Conservation (phyloP, 1,284 basidiomycete genomes). For the Termitomyces sp. region DNA sequence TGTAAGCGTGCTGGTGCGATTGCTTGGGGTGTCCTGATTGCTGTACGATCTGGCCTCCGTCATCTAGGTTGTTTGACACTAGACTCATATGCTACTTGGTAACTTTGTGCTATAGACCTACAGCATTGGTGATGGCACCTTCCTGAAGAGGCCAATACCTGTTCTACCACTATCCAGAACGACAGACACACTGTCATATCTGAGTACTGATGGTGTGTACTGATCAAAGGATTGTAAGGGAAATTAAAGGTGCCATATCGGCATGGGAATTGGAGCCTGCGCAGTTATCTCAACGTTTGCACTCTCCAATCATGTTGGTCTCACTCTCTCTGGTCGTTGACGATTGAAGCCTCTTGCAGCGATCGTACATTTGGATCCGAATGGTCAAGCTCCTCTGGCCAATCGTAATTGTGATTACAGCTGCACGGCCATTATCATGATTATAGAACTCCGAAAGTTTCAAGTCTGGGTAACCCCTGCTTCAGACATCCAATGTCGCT, state of each 20-base stretch:
- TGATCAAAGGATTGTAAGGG: constrained; percentile 32
- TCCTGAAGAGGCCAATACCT: constrained; percentile 58
- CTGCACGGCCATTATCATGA: constrained; percentile 69
- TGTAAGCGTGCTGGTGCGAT: constrained; percentile 69
- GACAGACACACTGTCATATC: constrained; percentile 31
- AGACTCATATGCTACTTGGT: neutral
- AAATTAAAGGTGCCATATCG: constrained; percentile 70
- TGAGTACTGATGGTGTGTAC: neutral
- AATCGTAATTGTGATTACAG: constrained; percentile 61
- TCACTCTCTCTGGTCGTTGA: constrained; percentile 16
- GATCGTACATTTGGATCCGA: constrained; percentile 69
- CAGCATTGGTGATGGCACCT: constrained; percentile 63
- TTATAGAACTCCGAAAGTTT: constrained; percentile 58
- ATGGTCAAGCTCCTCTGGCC: constrained; percentile 71
- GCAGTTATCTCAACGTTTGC: constrained; percentile 60
- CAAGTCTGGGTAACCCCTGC: constrained; percentile 5
- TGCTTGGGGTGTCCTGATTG: constrained; percentile 64
- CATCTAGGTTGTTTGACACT: neutral
- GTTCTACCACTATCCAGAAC: constrained; percentile 70
- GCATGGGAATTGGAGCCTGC: constrained; percentile 49
- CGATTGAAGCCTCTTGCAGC: constrained; percentile 34
- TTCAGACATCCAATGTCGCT: constrained; percentile 10
- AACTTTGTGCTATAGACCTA: constrained; percentile 40
- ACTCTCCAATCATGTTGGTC: constrained; percentile 56
- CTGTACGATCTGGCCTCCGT: constrained; percentile 36